Percentiles rank a stretch among this genome's conserved stretches.
Conservation (phyloP, 805 yeast genomes). For the Cyberlindnera misumaiensis region DNA sequence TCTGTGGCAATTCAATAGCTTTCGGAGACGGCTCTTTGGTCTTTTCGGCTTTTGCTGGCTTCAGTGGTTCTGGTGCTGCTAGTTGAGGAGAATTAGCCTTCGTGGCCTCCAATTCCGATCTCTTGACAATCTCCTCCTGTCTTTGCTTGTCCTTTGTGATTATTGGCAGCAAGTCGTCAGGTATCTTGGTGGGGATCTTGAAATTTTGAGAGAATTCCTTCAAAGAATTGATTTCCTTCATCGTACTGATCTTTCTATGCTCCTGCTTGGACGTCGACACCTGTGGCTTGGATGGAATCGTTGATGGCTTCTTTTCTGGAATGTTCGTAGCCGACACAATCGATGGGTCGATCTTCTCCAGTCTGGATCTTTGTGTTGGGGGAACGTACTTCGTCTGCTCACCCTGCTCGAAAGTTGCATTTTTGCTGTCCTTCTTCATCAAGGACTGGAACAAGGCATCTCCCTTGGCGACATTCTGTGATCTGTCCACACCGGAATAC, state of each 20-base stretch:
- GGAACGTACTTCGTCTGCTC: constrained; percentile 37
- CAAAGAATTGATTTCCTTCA: constrained; percentile 61
- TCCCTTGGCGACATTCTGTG: constrained; percentile 5
- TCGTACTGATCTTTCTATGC: constrained; percentile 36
- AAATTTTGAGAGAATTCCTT: constrained; percentile 77
- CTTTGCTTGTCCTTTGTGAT: constrained; percentile 60
- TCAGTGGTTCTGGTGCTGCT: constrained; percentile 12
- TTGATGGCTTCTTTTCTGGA: constrained; percentile 5
- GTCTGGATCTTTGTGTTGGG: constrained; percentile 47
- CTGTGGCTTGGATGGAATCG: constrained; percentile 24
- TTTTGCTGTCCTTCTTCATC: constrained; percentile 29
- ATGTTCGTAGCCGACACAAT: constrained; percentile 44
- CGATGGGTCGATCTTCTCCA: constrained; percentile 53
- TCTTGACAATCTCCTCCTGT: constrained; percentile 50
- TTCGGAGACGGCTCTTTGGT: not conserved
- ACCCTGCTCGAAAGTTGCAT: constrained; percentile 35
- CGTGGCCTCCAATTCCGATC: constrained; percentile 10
- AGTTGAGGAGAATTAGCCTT: constrained; percentile 10
- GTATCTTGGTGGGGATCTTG: constrained; percentile 54
- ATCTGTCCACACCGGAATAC: constrained; percentile 72
- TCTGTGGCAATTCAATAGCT: not conserved
- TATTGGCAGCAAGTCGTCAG: constrained; percentile 56
- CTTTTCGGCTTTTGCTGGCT: not conserved
- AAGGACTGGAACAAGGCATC: constrained; percentile 24
- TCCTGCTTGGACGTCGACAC: constrained; percentile 15